Evolutionary conservation across 192 early-diverging fungal genomes (phyloP).

Genomic region (Allomyces javanicus): DNA sequence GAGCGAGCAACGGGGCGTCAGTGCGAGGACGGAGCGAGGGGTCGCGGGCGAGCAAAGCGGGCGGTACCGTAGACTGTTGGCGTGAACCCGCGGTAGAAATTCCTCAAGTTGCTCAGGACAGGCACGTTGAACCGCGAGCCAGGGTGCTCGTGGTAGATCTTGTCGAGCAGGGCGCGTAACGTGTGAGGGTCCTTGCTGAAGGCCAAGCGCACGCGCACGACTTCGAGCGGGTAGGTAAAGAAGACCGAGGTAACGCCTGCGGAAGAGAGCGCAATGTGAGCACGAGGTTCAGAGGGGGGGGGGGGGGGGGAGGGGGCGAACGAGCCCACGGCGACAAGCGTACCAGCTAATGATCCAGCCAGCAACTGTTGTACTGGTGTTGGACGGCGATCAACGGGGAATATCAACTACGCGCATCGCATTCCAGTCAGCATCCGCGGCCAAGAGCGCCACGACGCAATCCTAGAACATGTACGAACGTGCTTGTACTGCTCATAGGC

Average conservation of each 20-base stretch:
- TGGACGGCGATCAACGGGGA: neutral
- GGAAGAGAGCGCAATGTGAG: slow-evolving; percentile 1
- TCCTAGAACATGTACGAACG: neutral
- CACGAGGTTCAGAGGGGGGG: neutral
- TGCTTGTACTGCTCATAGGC: slow-evolving; percentile 73
- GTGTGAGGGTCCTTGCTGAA: slow-evolving; percentile 30
- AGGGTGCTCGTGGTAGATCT: slow-evolving; percentile 61
- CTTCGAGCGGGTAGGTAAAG: slow-evolving; percentile 81
- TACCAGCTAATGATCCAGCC: slow-evolving; percentile 55
- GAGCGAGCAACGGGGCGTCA: too few relatives aligned
- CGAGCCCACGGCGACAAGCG: neutral
- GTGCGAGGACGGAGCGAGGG: too few relatives aligned
- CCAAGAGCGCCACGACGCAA: too few relatives aligned
- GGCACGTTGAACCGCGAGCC: slow-evolving; percentile 11
- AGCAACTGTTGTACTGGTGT: slow-evolving; percentile 51
- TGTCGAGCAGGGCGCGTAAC: slow-evolving; percentile 11
- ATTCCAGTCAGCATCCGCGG: too few relatives aligned
- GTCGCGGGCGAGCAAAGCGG: too few relatives aligned
- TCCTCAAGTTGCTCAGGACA: slow-evolving; percentile 22
- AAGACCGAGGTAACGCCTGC: slow-evolving; percentile 70
- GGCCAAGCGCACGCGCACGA: slow-evolving; percentile 83
- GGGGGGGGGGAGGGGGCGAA: neutral
- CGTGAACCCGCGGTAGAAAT: slow-evolving; percentile 89
- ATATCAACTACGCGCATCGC: neutral
- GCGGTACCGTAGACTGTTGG: slow-evolving; percentile 44